Percentiles rank a stretch among this genome's conserved stretches.
Evolutionary conservation across 2,329 filamentous ascomycete genomes (phyloP).

Genomic region (Fusarium napiforme): DNA sequence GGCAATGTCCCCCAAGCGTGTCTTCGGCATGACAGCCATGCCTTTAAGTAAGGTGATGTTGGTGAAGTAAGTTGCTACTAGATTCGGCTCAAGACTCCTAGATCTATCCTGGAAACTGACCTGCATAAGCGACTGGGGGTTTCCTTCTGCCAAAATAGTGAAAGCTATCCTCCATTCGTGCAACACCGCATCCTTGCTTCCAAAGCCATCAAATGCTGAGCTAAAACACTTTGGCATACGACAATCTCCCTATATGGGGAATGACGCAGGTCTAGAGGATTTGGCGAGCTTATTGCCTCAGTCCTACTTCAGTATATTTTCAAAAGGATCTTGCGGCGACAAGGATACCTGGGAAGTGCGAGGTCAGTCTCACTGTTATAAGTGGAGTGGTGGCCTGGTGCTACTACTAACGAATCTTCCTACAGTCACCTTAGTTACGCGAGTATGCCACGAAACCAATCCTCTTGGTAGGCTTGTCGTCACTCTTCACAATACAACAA

Average conservation of each 20-base stretch:
- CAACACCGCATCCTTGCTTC: fast-evolving
- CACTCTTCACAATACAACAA: fast-evolving
- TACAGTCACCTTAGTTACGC: fast-evolving
- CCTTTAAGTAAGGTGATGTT: no score
- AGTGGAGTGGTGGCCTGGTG: fast-evolving
- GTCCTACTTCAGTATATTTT: fast-evolving
- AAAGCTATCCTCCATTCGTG: not conserved
- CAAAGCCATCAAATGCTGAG: fast-evolving
- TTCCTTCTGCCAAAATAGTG: fast-evolving
- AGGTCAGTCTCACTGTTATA: not conserved
- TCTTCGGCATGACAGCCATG: fast-evolving
- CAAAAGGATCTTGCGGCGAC: not conserved
- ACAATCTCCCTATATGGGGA: fast-evolving
- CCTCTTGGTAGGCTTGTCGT: not conserved
- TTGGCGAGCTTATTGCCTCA: fast-evolving
- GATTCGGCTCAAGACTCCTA: no score
- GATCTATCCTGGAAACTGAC: not conserved
- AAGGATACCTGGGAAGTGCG: not conserved
- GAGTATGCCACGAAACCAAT: not conserved
- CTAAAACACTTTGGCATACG: not conserved
- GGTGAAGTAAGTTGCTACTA: not conserved
- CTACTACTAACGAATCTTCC: fast-evolving
- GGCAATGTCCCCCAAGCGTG: not conserved
- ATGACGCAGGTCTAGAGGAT: fast-evolving
- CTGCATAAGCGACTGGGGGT: not conserved